Conservation (phyloP, 2,329 filamentous ascomycete species). For the Arthrobotrys conoides region DNA sequence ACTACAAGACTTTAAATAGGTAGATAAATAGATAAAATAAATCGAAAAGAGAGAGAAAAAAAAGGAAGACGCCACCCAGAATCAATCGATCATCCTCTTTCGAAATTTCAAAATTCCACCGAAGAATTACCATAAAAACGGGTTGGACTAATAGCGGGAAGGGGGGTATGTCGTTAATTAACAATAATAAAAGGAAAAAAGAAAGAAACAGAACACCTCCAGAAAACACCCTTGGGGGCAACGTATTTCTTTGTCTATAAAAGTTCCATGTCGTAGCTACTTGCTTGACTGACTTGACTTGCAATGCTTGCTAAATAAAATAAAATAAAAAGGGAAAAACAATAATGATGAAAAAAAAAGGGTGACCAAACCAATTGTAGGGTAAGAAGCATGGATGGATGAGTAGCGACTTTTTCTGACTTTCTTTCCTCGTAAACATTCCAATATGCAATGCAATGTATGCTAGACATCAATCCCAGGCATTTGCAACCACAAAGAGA, state of each 20-base stretch:
- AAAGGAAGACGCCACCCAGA: constrained; percentile 29
- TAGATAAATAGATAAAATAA: not conserved
- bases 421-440: not conserved
- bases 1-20: constrained; percentile 4
- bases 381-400: not conserved
- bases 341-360: not conserved
- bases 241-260: constrained; percentile 33
- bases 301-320: constrained; percentile 12
- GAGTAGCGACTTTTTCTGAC: constrained; percentile 4
- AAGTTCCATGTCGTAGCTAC: constrained; percentile 3
- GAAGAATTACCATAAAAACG: constrained; percentile 6
- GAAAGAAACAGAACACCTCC: not conserved
- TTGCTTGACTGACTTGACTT: not conserved
- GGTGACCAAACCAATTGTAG: not conserved
- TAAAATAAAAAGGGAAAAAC: not conserved
- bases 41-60: constrained; percentile 30
- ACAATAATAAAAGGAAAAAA: constrained; percentile 6
- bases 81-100: constrained; percentile 5
- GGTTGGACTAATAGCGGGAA: not conserved
- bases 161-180: constrained; percentile 11
- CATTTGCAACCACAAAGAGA: constrained; percentile 1
- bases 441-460: constrained; percentile 7
- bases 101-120: constrained; percentile 8
- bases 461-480: constrained; percentile 4
- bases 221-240: constrained; percentile 24